Percentiles rank a stretch among this genome's conserved stretches.
Evolutionary conservation across 495 filamentous ascomycete genomes (phyloP).

Genomic region (Talaromyces adpressus): DNA sequence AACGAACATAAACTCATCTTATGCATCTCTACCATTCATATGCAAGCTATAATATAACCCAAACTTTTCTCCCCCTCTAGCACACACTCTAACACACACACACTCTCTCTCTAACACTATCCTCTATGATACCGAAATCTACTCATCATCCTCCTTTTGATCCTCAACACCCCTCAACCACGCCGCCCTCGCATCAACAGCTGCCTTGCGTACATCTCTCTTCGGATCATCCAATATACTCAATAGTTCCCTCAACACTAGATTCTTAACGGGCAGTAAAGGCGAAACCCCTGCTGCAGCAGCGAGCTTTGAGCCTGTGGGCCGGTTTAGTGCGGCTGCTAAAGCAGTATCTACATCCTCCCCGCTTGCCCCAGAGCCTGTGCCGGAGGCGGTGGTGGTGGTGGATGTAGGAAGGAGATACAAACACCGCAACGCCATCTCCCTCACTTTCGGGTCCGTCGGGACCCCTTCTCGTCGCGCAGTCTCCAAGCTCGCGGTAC

Average conservation of each 20-base stretch:
- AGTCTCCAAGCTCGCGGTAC: conserved; percentile 24
- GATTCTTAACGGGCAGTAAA: conserved; percentile 49
- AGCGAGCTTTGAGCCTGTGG: conserved; percentile 11
- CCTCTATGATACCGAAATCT: not conserved
- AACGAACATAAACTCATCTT: too few species aligned
- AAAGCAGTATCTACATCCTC: conserved; percentile 2
- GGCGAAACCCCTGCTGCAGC: conserved; percentile 28
- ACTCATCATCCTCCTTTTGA: conserved; percentile 42
- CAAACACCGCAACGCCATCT: conserved; percentile 49
- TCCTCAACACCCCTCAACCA: conserved; percentile 56
- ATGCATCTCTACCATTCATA: not conserved
- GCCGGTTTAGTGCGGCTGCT: not conserved
- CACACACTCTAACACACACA: too few species aligned
- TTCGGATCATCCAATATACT: conserved; percentile 59
- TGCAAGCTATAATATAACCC: not conserved
- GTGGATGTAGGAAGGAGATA: conserved; percentile 40
- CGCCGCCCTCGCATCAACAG: conserved; percentile 58
- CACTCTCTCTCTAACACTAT: not conserved
- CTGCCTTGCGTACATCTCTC: conserved; percentile 58
- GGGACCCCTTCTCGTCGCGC: not conserved
- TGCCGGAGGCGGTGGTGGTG: conserved; percentile 14
- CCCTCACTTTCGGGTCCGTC: conserved; percentile 36
- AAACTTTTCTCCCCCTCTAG: not conserved
- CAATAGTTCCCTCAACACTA: conserved; percentile 49
- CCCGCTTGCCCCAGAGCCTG: not conserved